These are phyloP conservation scores for Microdochium paspali DNA, from an alignment of 2,329 filamentous ascomycete genomes.

Conservation along the genomic window DNA sequence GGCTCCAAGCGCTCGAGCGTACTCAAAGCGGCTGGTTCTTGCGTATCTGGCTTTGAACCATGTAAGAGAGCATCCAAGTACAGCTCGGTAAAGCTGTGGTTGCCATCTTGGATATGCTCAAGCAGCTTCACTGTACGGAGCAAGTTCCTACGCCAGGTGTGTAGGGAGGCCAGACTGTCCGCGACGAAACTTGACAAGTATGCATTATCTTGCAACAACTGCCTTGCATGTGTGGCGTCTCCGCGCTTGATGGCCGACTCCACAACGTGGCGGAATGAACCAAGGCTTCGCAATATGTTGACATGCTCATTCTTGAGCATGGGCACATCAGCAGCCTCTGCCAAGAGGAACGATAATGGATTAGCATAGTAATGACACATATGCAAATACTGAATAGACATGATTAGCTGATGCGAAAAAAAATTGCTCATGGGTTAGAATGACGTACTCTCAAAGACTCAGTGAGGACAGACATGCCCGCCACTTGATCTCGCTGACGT, in stretches of 20 bases:
- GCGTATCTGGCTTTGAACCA: constrained; percentile 38
- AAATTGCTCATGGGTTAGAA: not conserved
- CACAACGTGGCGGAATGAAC: constrained; percentile 55
- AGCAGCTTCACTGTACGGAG: constrained; percentile 37
- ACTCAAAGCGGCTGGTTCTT: constrained; percentile 44
- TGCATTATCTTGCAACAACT: constrained; percentile 50
- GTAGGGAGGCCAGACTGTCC: constrained; percentile 25
- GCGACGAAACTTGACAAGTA: constrained; percentile 31
- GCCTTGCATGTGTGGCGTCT: constrained; percentile 31
- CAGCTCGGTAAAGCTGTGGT: constrained; percentile 38
- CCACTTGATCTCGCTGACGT: constrained; percentile 67
- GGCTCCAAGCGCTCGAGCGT: constrained; percentile 52
- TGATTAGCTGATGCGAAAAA: constrained; percentile 7
- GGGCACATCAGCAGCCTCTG: too few species aligned
- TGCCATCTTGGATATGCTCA: constrained; percentile 26
- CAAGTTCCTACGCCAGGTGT: constrained; percentile 29
- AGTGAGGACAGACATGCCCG: constrained; percentile 64
- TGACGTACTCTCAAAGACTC: constrained; percentile 54
- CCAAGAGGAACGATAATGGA: constrained; percentile 57
- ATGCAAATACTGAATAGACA: constrained; percentile 56
- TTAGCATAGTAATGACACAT: constrained; percentile 85
- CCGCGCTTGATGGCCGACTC: constrained; percentile 36
- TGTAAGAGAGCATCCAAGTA: constrained; percentile 53
- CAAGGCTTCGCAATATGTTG: constrained; percentile 51
- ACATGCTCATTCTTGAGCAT: constrained; percentile 36